Evolutionary conservation across 2,329 filamentous ascomycete species (phyloP), one percentile per base, ranked within the genome.

Genomic region (Sclerotinia glacialis): DNA sequence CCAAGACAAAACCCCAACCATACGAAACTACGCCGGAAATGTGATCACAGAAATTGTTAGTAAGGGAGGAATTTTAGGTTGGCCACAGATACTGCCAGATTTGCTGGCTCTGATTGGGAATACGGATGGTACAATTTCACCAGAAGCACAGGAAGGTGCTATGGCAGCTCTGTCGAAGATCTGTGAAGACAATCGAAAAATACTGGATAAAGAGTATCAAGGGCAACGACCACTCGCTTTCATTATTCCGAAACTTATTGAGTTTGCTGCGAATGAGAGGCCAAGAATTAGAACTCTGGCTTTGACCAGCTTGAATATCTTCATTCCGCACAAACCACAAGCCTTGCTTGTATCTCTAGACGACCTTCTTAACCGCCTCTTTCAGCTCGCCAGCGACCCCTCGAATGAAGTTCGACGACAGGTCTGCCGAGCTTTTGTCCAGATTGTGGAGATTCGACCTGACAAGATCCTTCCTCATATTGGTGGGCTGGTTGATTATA

Each of bases 161-260:
- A 97, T 98, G 90, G 87, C 91, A 59, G 93, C 95, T 58, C 83
- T 99, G 78, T 83, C 90, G 77, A 98, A 98, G 82, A 93, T 99
- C 69, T 99, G 95, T 79, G 95, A 99, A 79, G 95, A 99, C 79
- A 97, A 96, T 80, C 89, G 87, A 75, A 92, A 90, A 76, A 83
- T 92, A 67, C 82, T 99, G 64, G 92, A 96, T 78, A 88, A 89
- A 73, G 92, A 97, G 70, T 92, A 96, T 77, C 88, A 93, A 75
- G 92, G 93, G 68, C 89, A 97, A 78, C 86, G 93, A 66, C 95
- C 95, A 1, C 85, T 98, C 68, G 90, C 90, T 76, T 89, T 93
- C 73, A 87, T 99, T 55, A 89, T 98, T 60, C 95, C 95, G 14
- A 94, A 96, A 78, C 84, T 99, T 68, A 87, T 99, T 72, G 86